Conservation (phyloP, 2,329 filamentous ascomycete species). For the Penicillium sp. region DNA sequence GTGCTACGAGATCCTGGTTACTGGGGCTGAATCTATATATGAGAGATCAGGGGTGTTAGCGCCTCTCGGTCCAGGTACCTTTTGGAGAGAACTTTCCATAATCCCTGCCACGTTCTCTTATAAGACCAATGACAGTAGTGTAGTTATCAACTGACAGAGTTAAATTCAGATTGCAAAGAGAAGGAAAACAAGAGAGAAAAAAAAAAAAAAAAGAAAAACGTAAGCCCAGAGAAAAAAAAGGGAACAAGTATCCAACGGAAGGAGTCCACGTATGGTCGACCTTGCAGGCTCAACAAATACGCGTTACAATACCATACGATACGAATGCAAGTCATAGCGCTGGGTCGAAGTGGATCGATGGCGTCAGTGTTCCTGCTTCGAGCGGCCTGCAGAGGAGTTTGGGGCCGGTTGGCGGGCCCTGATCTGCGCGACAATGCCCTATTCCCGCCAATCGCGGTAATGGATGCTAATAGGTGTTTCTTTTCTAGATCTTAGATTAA, state of each 20-base stretch:
- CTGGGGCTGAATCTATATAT: constrained; percentile 7
- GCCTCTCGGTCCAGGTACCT: constrained; percentile 8
- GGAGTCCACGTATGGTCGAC: constrained; percentile 6
- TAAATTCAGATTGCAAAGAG: too few relatives aligned
- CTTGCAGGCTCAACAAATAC: not conserved
- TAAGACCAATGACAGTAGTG: not conserved
- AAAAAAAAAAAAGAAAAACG: not conserved
- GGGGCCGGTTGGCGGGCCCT: constrained; percentile 19
- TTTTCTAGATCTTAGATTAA: too few relatives aligned
- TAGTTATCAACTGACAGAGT: not conserved
- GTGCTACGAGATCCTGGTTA: not conserved
- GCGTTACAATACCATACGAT: not conserved
- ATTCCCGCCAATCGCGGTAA: not conserved
- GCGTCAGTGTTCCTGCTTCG: constrained; percentile 27
- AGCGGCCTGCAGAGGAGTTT: constrained; percentile 25
- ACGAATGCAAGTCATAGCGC: constrained; percentile 22
- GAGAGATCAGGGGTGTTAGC: constrained; percentile 5
- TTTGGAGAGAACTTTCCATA: constrained; percentile 18
- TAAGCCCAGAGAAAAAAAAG: too few relatives aligned
- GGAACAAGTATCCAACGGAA: not conserved
- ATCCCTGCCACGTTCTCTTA: constrained; percentile 18
- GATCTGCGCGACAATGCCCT: constrained; percentile 18
- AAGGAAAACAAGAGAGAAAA: not conserved
- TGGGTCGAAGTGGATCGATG: constrained; percentile 14
- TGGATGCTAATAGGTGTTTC: not conserved